These are phyloP conservation scores for Mesembryanthemum crystallinum DNA, from an alignment of 148 eudicot species.

Conservation along the genomic window DNA sequence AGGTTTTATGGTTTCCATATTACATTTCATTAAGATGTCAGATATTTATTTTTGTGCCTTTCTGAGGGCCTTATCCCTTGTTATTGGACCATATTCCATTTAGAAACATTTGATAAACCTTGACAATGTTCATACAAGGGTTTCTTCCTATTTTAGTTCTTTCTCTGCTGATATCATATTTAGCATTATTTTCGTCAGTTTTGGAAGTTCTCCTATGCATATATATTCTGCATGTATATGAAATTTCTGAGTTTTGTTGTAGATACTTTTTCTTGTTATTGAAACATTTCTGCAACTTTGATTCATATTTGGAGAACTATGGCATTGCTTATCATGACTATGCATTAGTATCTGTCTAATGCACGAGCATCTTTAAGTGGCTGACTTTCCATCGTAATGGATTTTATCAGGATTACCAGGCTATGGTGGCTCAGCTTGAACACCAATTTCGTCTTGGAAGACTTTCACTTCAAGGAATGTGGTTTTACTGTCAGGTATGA, in stretches of 20 bases:
- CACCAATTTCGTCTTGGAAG: constrained; percentile 86
- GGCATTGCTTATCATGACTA: background rate
- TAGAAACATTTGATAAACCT: background rate
- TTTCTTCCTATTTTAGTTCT: background rate
- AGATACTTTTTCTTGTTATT: background rate
- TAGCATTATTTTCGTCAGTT: background rate
- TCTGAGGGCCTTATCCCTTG: background rate
- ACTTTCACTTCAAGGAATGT: constrained; percentile 93
- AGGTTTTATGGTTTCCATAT: constrained; percentile 20
- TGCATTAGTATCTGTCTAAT: background rate
- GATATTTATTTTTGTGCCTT: background rate
- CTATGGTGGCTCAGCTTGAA: constrained; percentile 98
- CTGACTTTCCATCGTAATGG: constrained; percentile 4
- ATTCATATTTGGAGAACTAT: background rate
- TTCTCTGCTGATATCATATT: background rate
- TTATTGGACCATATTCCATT: constrained; percentile 4
- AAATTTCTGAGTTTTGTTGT: background rate
- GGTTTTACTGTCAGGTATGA: constrained; percentile 96
- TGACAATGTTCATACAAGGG: background rate
- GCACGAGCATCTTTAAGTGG: constrained; percentile 7
- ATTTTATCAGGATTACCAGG: constrained; percentile 80
- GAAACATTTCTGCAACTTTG: background rate
- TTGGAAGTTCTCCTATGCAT: background rate
- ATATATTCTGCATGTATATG: background rate
- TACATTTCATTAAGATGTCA: background rate